Conservation (phyloP, 805 yeast species). For the Suhomyces faveliae region DNA sequence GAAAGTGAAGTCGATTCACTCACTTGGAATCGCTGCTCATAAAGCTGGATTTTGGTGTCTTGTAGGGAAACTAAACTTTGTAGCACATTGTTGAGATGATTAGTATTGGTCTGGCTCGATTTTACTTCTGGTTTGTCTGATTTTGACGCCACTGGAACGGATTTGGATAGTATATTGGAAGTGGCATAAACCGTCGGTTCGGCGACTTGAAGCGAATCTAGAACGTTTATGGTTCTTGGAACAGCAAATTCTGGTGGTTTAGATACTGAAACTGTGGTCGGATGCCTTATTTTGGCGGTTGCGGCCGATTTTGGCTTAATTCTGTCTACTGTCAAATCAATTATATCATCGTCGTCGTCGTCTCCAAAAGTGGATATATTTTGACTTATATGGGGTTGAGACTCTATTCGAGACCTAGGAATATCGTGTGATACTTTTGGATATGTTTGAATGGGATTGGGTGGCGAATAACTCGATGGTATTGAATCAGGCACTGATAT, state of each 20-base stretch:
- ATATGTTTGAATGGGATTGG: neutral
- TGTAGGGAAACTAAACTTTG: constrained; percentile 3
- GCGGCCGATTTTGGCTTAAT: neutral
- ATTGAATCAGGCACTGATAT: neutral
- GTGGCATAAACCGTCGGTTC: neutral
- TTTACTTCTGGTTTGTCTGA: neutral
- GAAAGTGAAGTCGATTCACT: constrained; percentile 40
- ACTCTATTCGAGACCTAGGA: neutral
- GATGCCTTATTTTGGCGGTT: neutral
- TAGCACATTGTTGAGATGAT: neutral
- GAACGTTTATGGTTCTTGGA: neutral
- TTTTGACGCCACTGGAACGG: neutral
- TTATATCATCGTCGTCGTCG: constrained; percentile 2
- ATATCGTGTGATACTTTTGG: neutral
- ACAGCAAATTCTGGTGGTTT: neutral
- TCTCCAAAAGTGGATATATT: neutral
- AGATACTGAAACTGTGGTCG: neutral
- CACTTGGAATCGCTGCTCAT: constrained; percentile 24
- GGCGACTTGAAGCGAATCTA: neutral
- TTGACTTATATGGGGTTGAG: neutral
- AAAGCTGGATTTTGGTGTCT: constrained; percentile 8
- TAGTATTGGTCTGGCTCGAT: neutral
- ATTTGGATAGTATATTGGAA: neutral
- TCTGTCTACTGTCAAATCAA: neutral
- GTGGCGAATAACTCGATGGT: constrained; percentile 1